Conservation (phyloP, 345 rosid species). For the Aquilaria yunnanensis region DNA sequence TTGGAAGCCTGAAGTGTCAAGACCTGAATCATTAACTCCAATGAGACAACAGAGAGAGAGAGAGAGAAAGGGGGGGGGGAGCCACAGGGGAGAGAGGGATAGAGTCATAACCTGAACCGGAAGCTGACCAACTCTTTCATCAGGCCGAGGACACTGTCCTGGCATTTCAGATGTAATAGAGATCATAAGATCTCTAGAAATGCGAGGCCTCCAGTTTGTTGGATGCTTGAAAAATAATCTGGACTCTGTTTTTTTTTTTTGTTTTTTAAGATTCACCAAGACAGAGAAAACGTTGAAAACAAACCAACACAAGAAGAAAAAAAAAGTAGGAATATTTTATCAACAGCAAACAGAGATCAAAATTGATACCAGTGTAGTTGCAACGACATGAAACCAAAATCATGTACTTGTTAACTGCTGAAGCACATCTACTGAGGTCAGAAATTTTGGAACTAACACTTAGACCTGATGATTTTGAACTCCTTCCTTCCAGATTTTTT, state of each 20-base stretch:
- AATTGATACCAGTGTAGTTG: slow-evolving; percentile 69
- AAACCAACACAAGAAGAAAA: neutral
- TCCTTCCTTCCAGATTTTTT: slow-evolving; percentile 42
- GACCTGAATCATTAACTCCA: slow-evolving; percentile 49
- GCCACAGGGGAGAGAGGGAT: neutral
- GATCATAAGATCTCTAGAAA: slow-evolving; percentile 82
- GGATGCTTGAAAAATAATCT: slow-evolving; percentile 84
- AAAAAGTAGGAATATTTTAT: no score
- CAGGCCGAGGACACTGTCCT: slow-evolving; percentile 50
- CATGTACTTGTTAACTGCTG: slow-evolving; percentile 56
- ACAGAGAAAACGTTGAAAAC: slow-evolving; percentile 7
- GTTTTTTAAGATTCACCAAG: slow-evolving; percentile 10
- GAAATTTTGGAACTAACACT: slow-evolving; percentile 37
- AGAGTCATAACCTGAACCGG: slow-evolving; percentile 71
- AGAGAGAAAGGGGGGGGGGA: neutral
- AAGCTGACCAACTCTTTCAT: slow-evolving; percentile 62
- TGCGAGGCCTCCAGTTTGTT: slow-evolving; percentile 77
- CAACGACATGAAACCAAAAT: slow-evolving; percentile 88
- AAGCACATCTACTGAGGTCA: slow-evolving; percentile 43
- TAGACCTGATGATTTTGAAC: slow-evolving; percentile 34
- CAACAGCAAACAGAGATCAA: slow-evolving; percentile 12
- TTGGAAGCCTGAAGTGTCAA: slow-evolving; percentile 93
- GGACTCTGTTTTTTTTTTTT: slow-evolving; percentile 43
- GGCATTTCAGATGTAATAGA: slow-evolving; percentile 87
- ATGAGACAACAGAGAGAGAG: slow-evolving; percentile 8